Percentiles rank a stretch among this genome's conserved stretches.
These are phyloP conservation scores for Starmerella apicola DNA, from an alignment of 805 yeast species.

Conservation along the genomic window DNA sequence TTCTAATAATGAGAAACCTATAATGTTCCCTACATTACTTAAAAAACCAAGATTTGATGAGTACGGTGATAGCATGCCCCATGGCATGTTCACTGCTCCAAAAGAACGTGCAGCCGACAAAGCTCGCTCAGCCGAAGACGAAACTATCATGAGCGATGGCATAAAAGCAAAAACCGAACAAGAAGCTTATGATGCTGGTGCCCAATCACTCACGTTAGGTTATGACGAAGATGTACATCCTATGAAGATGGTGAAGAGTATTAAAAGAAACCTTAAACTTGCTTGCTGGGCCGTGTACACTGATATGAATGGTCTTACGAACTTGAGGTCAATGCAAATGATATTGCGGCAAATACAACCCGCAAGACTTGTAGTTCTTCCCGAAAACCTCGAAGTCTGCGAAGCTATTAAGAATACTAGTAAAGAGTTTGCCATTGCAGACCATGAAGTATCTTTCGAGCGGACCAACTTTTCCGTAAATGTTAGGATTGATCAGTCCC, in stretches of 20 bases:
- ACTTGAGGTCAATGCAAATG: constrained; percentile 64
- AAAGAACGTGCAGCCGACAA: constrained; percentile 1
- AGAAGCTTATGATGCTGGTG: constrained; percentile 19
- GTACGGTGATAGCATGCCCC: constrained; percentile 69
- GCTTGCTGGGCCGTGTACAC: constrained; percentile 64
- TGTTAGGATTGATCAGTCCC: constrained; percentile 52
- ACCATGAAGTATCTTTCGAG: constrained; percentile 6
- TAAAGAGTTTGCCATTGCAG: constrained; percentile 7
- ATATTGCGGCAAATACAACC: constrained; percentile 74
- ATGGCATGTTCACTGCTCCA: constrained; percentile 20
- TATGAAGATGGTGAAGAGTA: constrained; percentile 30
- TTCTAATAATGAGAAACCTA: constrained; percentile 33
- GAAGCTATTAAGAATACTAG: constrained; percentile 8
- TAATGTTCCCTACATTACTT: constrained; percentile 65
- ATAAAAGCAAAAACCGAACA: constrained; percentile 17
- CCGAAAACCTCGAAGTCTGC: constrained; percentile 25
- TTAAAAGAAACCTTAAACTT: constrained; percentile 32
- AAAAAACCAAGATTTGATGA: constrained; percentile 61
- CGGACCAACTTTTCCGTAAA: constrained; percentile 17
- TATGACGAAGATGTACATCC: constrained; percentile 38
- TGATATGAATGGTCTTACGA: constrained; percentile 76
- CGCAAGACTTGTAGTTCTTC: constrained; percentile 47
- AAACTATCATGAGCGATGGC: constrained; percentile 1
- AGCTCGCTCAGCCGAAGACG: neutral
- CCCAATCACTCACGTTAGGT: constrained; percentile 16